Conservation (phyloP, 129 eudicot species). For the Kitagawia praeruptora region DNA sequence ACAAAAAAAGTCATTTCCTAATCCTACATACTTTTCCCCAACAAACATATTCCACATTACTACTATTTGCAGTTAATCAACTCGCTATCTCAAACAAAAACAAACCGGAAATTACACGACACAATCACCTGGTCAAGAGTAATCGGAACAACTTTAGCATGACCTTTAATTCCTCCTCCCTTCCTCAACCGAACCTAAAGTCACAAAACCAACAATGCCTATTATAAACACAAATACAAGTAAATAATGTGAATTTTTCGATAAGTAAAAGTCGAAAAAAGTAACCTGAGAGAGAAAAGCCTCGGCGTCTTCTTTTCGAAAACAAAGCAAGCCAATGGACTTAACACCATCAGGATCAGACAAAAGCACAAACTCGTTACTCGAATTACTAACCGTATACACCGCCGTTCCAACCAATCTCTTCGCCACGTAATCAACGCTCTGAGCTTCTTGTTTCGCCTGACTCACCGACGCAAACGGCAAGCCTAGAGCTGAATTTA, state of each 20-base stretch:
- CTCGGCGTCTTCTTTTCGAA: slow-evolving; percentile 87
- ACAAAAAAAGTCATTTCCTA: neutral
- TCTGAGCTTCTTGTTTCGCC: slow-evolving; percentile 32
- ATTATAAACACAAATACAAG: neutral
- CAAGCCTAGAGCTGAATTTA: slow-evolving; percentile 3
- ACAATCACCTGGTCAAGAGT: slow-evolving; percentile 78
- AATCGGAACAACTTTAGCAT: slow-evolving; percentile 78
- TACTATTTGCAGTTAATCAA: neutral
- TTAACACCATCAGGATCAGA: slow-evolving; percentile 73
- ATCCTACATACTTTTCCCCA: neutral
- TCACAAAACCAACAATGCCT: neutral
- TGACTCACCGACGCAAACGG: slow-evolving; percentile 71
- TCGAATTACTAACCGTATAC: slow-evolving; percentile 79
- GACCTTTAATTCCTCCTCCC: slow-evolving; percentile 61
- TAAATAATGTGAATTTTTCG: neutral
- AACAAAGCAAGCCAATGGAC: slow-evolving; percentile 86
- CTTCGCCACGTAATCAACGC: slow-evolving; percentile 50
- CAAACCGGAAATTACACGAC: neutral
- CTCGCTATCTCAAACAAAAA: neutral
- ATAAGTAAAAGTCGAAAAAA: neutral
- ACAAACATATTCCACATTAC: neutral
- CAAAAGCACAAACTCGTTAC: slow-evolving; percentile 74
- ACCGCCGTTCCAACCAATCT: slow-evolving; percentile 78
- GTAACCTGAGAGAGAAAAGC: slow-evolving; percentile 53
- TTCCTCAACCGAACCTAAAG: slow-evolving; percentile 61